These are phyloP conservation scores for Diaporthe amygdali DNA, from an alignment of 2,329 filamentous ascomycete species.

Conservation along the genomic window DNA sequence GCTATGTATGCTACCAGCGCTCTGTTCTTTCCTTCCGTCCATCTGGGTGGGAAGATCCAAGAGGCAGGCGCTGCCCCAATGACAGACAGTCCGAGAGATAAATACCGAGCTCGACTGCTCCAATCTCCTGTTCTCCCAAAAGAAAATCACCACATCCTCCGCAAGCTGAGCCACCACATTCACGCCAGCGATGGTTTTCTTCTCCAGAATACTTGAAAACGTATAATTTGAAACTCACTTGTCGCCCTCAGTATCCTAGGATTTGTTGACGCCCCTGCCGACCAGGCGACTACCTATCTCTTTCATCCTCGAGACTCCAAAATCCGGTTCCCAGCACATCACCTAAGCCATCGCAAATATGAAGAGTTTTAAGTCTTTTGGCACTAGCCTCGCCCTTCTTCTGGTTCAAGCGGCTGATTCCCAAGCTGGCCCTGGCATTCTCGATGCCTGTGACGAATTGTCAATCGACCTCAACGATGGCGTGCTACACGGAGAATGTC, in stretches of 20 bases:
- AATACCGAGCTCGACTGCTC: not conserved
- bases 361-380: not conserved
- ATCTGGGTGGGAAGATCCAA: too few species aligned
- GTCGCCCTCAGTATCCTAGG: not conserved
- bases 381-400: not conserved
- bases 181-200: not conserved
- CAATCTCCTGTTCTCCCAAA: not conserved
- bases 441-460: conserved; percentile 1
- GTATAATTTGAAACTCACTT: not conserved
- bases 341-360: not conserved
- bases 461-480: not conserved
- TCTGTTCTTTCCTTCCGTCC: too few species aligned
- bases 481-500: conserved; percentile 10
- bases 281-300: not conserved
- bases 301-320: not conserved
- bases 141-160: not conserved
- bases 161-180: not conserved
- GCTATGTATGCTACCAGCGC: not conserved
- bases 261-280: not conserved
- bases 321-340: not conserved
- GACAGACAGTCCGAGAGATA: not conserved
- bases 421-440: not conserved
- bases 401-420: not conserved
- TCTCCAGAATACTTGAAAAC: not conserved
- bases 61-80: too few species aligned